Conservation (phyloP, 176 grass and related monocot genomes). For the Juncus inflexus region DNA sequence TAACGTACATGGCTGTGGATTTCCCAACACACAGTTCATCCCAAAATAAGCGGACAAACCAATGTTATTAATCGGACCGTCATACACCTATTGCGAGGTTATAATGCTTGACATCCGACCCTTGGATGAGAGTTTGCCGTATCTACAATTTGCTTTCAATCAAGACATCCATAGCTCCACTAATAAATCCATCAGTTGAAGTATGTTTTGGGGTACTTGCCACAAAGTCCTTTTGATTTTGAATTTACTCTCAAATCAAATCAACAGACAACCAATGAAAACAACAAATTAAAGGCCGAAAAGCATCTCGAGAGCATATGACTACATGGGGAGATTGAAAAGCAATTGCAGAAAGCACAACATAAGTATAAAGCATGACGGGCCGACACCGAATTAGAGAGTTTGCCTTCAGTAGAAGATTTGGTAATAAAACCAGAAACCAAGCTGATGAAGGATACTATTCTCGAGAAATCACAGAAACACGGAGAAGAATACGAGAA, state of each 20-base stretch:
- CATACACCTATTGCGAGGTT: slow-evolving; percentile 2
- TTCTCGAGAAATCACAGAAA: too few relatives aligned
- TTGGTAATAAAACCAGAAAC: background rate
- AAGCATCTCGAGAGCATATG: slow-evolving; percentile 2
- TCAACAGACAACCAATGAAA: background rate
- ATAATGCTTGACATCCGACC: too few relatives aligned
- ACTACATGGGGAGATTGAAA: slow-evolving; percentile 11
- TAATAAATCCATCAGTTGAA: background rate
- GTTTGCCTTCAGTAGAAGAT: slow-evolving; percentile 3
- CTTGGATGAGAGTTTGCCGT: slow-evolving; percentile 2
- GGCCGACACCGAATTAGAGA: too few relatives aligned
- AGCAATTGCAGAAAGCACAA: background rate
- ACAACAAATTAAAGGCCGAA: background rate
- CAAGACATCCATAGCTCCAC: slow-evolving; percentile 4
- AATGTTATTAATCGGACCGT: slow-evolving; percentile 7
- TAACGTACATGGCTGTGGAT: too few relatives aligned
- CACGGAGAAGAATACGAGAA: too few relatives aligned
- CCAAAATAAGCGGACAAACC: background rate
- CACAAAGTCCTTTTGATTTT: background rate
- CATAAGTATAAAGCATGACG: too few relatives aligned
- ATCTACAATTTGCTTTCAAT: slow-evolving; percentile 13
- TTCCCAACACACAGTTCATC: background rate
- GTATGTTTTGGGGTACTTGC: slow-evolving; percentile 9
- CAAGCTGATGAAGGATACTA: too few relatives aligned
- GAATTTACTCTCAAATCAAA: background rate